phyloP scores from a whole-genome alignment of 2,329 filamentous ascomycete species.

The Stenocarpella maydis region DNA sequence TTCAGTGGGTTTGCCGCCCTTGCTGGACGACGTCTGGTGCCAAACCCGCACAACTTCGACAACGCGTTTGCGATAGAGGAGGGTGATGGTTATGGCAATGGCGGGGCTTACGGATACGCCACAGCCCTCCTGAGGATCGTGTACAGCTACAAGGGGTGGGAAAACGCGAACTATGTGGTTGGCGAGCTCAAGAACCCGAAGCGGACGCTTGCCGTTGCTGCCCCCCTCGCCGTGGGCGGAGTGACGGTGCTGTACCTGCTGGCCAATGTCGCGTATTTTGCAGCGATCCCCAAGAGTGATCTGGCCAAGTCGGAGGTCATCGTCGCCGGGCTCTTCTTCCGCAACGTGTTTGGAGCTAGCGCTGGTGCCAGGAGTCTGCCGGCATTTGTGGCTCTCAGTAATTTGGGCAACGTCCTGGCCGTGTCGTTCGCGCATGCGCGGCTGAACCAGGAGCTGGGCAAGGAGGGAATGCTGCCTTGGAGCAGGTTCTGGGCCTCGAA shows the following conservation, averaged over 20 bases:
- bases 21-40: conserved; percentile 56
- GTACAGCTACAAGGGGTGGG: conserved; percentile 71
- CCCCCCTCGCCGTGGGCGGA: conserved; percentile 64
- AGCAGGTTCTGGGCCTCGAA: conserved; percentile 74
- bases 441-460: conserved; percentile 72
- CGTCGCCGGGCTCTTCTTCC: conserved; percentile 68
- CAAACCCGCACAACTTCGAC: conserved; percentile 64
- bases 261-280: conserved; percentile 72
- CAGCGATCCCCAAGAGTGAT: conserved; percentile 66
- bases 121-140: conserved; percentile 66
- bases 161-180: conserved; percentile 70
- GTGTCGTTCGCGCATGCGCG: conserved; percentile 67
- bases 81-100: conserved; percentile 55
- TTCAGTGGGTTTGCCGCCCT: conserved; percentile 67
- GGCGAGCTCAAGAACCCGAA: conserved; percentile 64
- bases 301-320: conserved; percentile 66
- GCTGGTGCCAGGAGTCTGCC: conserved; percentile 56
- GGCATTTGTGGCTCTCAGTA: conserved; percentile 64
- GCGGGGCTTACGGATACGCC: conserved; percentile 61
- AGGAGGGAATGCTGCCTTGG: conserved; percentile 73
- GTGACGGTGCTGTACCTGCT: conserved; percentile 69
- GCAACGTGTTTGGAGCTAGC: conserved; percentile 65
- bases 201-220: conserved; percentile 63
- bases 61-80: conserved; percentile 59
- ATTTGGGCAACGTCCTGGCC: conserved; percentile 67